phyloP scores from a whole-genome alignment of 495 filamentous ascomycete species.

The Friedmanniomyces simplex region DNA sequence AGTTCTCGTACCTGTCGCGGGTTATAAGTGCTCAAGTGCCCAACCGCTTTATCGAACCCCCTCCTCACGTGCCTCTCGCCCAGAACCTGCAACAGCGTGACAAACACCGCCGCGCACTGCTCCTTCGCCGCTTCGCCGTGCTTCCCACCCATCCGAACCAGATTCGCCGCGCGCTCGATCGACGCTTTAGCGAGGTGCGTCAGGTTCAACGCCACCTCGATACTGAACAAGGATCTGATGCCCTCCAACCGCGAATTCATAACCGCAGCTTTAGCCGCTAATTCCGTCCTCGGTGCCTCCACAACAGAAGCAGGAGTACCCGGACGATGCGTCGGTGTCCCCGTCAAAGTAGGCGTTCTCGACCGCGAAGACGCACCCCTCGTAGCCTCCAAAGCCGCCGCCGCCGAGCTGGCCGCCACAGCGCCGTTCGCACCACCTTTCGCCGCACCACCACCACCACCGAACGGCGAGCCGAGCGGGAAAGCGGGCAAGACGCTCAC shows the following conservation, averaged over 20 bases:
- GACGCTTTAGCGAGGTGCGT: conserved; percentile 86
- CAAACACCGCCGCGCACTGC: conserved; percentile 86
- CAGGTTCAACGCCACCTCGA: conserved; percentile 83
- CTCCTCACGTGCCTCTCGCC: conserved; percentile 78
- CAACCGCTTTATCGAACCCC: conserved; percentile 85
- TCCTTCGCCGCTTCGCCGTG: conserved; percentile 68
- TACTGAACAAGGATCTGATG: conserved; percentile 87
- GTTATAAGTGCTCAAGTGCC: conserved; percentile 83
- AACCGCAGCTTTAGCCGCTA: conserved; percentile 90
- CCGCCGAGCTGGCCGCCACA: background rate
- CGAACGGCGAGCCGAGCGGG: conserved; percentile 40
- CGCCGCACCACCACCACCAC: too few species aligned
- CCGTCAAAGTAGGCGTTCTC: conserved; percentile 16
- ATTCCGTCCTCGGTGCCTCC: conserved; percentile 66
- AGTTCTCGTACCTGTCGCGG: conserved; percentile 70
- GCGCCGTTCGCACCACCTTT: conserved; percentile 28
- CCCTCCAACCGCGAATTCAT: conserved; percentile 92
- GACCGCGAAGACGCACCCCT: conserved; percentile 12
- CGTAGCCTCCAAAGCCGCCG: background rate
- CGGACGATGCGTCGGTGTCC: conserved; percentile 27
- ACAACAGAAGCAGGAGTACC: conserved; percentile 34
- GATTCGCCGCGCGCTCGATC: conserved; percentile 73
- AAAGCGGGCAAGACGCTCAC: conserved; percentile 65
- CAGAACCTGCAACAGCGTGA: conserved; percentile 68
- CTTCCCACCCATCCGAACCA: conserved; percentile 67